Percentiles rank a stretch among this genome's conserved stretches.
These are phyloP conservation scores for Ophiostoma australiae DNA, from an alignment of 2,329 filamentous ascomycete genomes.

Conservation along the genomic window DNA sequence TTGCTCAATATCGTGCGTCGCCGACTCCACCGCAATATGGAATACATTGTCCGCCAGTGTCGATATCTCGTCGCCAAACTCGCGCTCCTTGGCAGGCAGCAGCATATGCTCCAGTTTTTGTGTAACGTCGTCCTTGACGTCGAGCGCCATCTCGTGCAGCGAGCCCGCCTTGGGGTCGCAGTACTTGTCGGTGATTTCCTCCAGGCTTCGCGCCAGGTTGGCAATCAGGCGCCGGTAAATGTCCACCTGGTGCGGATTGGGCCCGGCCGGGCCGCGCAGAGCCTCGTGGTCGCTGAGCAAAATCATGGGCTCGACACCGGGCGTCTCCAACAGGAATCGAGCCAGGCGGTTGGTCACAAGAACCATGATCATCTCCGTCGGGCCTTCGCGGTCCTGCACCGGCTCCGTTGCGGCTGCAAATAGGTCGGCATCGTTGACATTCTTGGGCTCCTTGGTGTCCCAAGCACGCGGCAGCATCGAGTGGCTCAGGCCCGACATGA, in stretches of 20 bases:
- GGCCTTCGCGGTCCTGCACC: slow-evolving; percentile 49
- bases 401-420: slow-evolving; percentile 50
- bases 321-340: slow-evolving; percentile 45
- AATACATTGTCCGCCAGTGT: slow-evolving; percentile 51
- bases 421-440: slow-evolving; percentile 56
- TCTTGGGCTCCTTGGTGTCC: slow-evolving; percentile 53
- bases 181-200: slow-evolving; percentile 45
- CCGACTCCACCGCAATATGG: slow-evolving; percentile 47
- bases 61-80: slow-evolving; percentile 48
- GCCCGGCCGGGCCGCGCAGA: slow-evolving; percentile 30
- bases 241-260: slow-evolving; percentile 36
- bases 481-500: slow-evolving; percentile 54
- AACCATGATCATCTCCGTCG: slow-evolving; percentile 58
- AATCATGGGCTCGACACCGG: slow-evolving; percentile 47
- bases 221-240: slow-evolving; percentile 42
- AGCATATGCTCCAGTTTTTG: slow-evolving; percentile 48
- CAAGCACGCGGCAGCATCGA: slow-evolving; percentile 49
- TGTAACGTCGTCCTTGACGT: slow-evolving; percentile 45
- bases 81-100: slow-evolving; percentile 43
- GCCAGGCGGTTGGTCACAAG: slow-evolving; percentile 48
- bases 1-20: slow-evolving; percentile 45
- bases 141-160: slow-evolving; percentile 48
- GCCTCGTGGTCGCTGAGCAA: slow-evolving; percentile 41
- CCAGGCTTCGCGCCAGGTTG: slow-evolving; percentile 41
- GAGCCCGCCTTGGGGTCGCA: slow-evolving; percentile 50